Base-by-base conservation (phyloP, 768 basidiomycete genomes). In the Austroboletus eburneus region DNA sequence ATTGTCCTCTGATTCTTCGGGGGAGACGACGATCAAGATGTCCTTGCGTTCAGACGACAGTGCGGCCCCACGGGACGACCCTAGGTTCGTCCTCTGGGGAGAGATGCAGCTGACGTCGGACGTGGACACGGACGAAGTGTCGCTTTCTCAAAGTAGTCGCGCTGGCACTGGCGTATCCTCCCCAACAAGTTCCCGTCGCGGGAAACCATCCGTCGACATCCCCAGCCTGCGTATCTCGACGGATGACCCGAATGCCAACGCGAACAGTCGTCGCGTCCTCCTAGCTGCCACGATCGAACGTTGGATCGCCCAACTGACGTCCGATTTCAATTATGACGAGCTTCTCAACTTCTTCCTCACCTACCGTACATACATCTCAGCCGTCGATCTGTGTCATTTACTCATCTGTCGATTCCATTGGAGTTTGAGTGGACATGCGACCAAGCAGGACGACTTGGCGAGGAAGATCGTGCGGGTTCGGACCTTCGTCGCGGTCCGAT, bases 61-160 rank as follows among this genome's bases (percentile, higher is more conserved):
- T 23, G 81, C 83, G 13, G 78, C 84, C 1, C 90, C 90, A 7
- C 78, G 83, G 13, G 86, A 93, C 52, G 92, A 96, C 55, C 91
- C 92, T 14, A 79, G 91, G 0, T 94, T 94, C 59, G 89, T 92
- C 30, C 82, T 95, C 8, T 96, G 92, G 92, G 91, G 89, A 22
- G 80, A 83, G 55, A 67, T 74, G 13, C 56, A 69, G 20, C 48
- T 62, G 4, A 64, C 64, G 5, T 43, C 57, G 1, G 64, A 67
- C 5, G 33, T 40, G 6, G 65, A 68, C 35, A 67, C 66, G 34
- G 72, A 74, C 39, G 67, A 71, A 36, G 20, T 62, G n/a, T 72
- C 73, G 2, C 52, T 67, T 24, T 72, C 71, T 7, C 69, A 71
- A 29, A 62, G 64, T 17, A 71, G 69, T 51, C 65, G 58, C 24